Evolutionary conservation across 192 early-diverging fungal species (phyloP).

Genomic region (Glomus cerebriforme): DNA sequence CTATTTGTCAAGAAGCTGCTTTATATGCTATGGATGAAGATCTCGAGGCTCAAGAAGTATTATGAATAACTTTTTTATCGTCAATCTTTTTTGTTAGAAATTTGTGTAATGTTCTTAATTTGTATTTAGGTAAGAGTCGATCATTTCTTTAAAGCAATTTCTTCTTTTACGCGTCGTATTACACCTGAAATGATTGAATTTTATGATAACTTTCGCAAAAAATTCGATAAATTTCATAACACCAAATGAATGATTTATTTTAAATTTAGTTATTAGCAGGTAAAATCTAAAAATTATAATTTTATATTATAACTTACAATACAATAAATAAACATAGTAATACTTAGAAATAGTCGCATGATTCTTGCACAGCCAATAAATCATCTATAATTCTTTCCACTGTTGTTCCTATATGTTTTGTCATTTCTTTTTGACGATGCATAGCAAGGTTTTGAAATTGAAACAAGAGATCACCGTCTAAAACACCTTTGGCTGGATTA

Average conservation of each 20-base stretch:
- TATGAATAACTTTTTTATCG: slow-evolving; percentile 1
- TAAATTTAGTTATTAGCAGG: no score
- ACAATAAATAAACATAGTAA: not conserved
- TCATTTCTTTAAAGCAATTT: slow-evolving; percentile 70
- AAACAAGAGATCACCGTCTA: slow-evolving; percentile 87
- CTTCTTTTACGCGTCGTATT: slow-evolving; percentile 71
- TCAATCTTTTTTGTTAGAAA: not conserved
- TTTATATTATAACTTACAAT: not conserved
- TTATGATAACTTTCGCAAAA: slow-evolving; percentile 72
- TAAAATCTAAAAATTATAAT: not conserved
- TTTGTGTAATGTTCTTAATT: slow-evolving; percentile 30
- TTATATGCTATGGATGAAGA: slow-evolving; percentile 90
- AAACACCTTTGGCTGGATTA: slow-evolving; percentile 74
- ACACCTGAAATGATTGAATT: slow-evolving; percentile 90
- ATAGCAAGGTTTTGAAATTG: slow-evolving; percentile 69
- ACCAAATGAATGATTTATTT: no score
- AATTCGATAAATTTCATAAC: slow-evolving; percentile 33
- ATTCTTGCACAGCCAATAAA: slow-evolving; percentile 63
- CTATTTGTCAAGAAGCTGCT: slow-evolving; percentile 93
- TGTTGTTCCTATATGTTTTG: slow-evolving; percentile 85
- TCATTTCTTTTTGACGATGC: slow-evolving; percentile 77
- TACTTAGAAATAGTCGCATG: slow-evolving; percentile 73
- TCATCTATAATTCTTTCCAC: slow-evolving; percentile 84
- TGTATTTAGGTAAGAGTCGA: slow-evolving; percentile 46
- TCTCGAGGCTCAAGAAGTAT: slow-evolving; percentile 45